A percentile compares a stretch with the other conserved stretches of the same genome.
Conservation (phyloP, 208 protist species). For the Entamoeba invadens region DNA sequence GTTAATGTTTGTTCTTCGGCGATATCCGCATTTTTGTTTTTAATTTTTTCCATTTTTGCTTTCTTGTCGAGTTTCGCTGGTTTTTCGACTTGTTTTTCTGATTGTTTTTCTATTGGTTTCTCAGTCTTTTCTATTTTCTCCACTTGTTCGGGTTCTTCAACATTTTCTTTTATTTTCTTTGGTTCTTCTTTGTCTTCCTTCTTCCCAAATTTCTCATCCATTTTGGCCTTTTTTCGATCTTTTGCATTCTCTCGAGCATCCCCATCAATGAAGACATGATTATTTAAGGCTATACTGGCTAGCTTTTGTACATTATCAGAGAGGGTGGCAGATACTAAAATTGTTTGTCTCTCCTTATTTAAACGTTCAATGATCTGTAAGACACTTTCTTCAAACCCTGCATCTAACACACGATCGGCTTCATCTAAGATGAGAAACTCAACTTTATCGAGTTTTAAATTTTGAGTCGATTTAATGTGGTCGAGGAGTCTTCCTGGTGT, state of each 20-base stretch:
- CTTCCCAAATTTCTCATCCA: no score
- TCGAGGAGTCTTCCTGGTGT: conserved; percentile 33
- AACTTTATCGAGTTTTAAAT: neutral
- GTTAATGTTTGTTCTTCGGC: neutral
- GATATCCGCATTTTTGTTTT: no score
- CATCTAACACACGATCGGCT: conserved; percentile 19
- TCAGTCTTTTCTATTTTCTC: neutral
- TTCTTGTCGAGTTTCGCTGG: no score
- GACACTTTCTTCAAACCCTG: neutral
- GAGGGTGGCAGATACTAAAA: neutral
- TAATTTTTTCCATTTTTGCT: no score
- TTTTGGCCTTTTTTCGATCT: neutral
- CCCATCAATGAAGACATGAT: neutral
- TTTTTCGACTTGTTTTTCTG: no score
- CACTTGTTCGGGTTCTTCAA: neutral
- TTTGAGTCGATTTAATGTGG: conserved; percentile 8
- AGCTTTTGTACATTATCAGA: neutral
- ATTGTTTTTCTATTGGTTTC: neutral
- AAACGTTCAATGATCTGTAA: neutral
- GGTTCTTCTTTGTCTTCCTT: neutral
- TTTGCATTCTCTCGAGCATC: neutral
- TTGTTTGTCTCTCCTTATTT: neutral
- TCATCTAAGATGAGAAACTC: conserved; percentile 29
- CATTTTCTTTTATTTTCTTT: neutral
- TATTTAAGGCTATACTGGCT: neutral